Conservation (phyloP, 345 rosid species). For the Anastatica hierochuntica region DNA sequence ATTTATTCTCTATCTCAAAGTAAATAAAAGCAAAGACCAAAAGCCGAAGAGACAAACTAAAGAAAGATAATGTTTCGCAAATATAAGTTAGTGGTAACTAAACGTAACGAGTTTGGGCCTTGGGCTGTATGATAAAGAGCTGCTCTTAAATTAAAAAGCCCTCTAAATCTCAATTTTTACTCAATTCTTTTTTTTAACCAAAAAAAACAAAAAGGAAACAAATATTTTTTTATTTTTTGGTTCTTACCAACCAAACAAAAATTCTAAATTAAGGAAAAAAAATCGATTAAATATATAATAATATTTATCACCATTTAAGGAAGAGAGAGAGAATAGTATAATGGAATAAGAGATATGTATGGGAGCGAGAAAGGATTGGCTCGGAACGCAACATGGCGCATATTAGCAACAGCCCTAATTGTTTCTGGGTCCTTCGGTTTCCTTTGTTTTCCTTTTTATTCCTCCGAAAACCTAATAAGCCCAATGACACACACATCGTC, state of each 20-base stretch:
- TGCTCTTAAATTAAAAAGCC: too few species aligned
- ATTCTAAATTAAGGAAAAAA: background rate
- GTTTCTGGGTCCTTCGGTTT: conserved; percentile 28
- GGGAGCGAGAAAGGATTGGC: too few species aligned
- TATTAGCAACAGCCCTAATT: conserved; percentile 16
- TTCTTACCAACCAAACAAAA: background rate
- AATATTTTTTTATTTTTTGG: background rate
- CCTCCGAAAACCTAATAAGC: conserved; percentile 9
- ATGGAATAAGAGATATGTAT: background rate
- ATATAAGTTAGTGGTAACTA: too few species aligned
- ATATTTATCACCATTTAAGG: background rate
- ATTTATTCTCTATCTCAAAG: too few species aligned
- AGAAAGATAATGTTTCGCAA: too few species aligned
- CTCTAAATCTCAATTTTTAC: too few species aligned
- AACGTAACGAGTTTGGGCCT: too few species aligned
- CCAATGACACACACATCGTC: background rate
- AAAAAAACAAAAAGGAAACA: background rate
- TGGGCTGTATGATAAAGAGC: too few species aligned
- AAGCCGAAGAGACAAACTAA: too few species aligned
- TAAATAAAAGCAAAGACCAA: too few species aligned
- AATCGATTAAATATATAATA: background rate
- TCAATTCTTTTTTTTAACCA: too few species aligned
- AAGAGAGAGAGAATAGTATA: background rate
- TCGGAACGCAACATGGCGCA: conserved; percentile 27
- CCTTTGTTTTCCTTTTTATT: conserved; percentile 22